These are phyloP conservation scores for Taphrina flavorubra DNA, from an alignment of 1,139 yeast species.

Conservation along the genomic window DNA sequence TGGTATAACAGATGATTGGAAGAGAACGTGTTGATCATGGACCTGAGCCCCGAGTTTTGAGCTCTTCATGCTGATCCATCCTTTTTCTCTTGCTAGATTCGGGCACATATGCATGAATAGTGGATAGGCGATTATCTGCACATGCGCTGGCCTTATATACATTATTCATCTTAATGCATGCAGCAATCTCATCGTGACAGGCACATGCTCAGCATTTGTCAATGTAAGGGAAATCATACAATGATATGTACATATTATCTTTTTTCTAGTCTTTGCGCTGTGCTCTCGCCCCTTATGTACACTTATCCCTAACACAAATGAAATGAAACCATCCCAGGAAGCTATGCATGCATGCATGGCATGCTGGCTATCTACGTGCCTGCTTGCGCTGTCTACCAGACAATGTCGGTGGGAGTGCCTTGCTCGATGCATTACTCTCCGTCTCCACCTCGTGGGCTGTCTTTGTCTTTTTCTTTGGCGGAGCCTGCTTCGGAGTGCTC, in stretches of 20 bases:
- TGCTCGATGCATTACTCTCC: constrained; percentile 16
- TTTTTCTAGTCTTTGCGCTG: background rate
- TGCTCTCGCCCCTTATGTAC: background rate
- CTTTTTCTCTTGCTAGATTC: no score
- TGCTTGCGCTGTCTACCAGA: constrained; percentile 34
- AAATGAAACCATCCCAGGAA: no score
- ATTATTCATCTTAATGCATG: no score
- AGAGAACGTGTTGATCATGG: no score
- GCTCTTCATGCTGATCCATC: no score
- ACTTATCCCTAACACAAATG: background rate
- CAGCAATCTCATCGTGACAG: no score
- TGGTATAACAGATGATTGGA: no score
- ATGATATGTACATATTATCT: constrained; percentile 3
- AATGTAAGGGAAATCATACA: background rate
- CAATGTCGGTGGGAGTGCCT: constrained; percentile 29
- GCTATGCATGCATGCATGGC: background rate
- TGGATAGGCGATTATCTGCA: no score
- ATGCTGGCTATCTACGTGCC: constrained; percentile 25
- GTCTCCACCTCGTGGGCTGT: background rate
- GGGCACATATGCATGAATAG: no score
- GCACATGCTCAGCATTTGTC: no score
- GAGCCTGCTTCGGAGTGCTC: constrained; percentile 17
- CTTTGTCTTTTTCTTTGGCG: constrained; percentile 23
- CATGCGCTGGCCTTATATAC: no score
- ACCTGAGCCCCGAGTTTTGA: no score